Conservation (phyloP, 176 grass and related monocot genomes). For the Oryza nivara region DNA sequence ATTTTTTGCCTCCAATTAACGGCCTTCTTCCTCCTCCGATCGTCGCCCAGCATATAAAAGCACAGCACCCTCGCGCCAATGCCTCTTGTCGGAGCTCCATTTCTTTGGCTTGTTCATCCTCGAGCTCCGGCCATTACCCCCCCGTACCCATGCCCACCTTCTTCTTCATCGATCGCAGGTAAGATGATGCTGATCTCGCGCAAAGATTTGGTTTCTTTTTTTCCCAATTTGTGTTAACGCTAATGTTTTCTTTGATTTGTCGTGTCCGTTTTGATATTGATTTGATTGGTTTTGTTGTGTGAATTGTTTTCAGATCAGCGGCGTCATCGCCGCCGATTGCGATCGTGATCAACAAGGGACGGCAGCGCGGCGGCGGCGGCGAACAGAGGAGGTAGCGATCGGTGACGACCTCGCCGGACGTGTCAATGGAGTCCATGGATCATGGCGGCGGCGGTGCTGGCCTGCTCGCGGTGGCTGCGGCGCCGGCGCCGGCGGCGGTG, state of each 20-base stretch:
- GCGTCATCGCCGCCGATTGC: conserved; percentile 18
- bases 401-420: background rate
- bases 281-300: background rate
- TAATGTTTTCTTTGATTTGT: background rate
- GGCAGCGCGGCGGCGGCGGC: background rate
- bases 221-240: background rate
- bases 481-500: background rate
- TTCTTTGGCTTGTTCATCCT: conserved; percentile 15
- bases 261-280: background rate
- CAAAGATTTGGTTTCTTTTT: background rate
- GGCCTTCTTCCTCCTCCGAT: background rate
- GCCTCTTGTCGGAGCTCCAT: conserved; percentile 46
- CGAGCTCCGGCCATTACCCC: conserved; percentile 37
- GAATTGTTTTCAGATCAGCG: conserved; percentile 21
- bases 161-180: conserved; percentile 7
- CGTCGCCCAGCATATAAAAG: conserved; percentile 17
- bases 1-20: conserved; percentile 11
- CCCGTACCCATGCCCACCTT: background rate
- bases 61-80: background rate
- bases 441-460: background rate
- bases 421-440: conserved; percentile 21
- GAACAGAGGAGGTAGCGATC: background rate
- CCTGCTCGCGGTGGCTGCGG: too few species aligned
- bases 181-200: background rate
- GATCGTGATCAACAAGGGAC: background rate